Percentiles rank a stretch among this genome's conserved stretches.
phyloP scores from a whole-genome alignment of 257 asterid species.

The Perilla frutescens region DNA sequence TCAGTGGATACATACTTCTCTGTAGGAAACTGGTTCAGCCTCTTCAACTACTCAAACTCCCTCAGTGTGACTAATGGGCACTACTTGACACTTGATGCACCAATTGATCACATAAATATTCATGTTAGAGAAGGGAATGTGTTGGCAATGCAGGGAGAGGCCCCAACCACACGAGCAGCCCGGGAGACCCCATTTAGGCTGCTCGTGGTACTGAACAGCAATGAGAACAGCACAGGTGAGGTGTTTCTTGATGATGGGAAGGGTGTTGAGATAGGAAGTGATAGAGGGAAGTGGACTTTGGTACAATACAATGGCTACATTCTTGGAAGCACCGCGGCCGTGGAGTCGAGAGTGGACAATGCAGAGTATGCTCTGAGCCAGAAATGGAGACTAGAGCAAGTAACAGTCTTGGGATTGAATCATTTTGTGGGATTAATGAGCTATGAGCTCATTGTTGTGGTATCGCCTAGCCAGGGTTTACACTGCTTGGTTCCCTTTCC shows the following conservation, averaged over 20 bases:
- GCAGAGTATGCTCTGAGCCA: constrained; percentile 44
- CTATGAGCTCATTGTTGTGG: too few relatives aligned
- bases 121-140: constrained; percentile 55
- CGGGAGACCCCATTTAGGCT: constrained; percentile 50
- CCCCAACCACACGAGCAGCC: constrained; percentile 52
- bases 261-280: constrained; percentile 50
- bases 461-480: too few relatives aligned
- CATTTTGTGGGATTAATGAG: not conserved
- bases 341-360: constrained; percentile 33
- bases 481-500: too few relatives aligned
- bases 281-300: constrained; percentile 49
- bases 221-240: constrained; percentile 43
- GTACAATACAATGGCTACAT: constrained; percentile 33
- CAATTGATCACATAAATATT: constrained; percentile 56
- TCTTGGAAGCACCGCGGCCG: not conserved
- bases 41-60: constrained; percentile 51
- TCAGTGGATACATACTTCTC: constrained; percentile 62
- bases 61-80: constrained; percentile 37
- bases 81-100: constrained; percentile 50
- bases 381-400: constrained; percentile 35
- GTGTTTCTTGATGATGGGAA: constrained; percentile 65
- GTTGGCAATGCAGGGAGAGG: constrained; percentile 61
- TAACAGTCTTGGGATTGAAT: too few relatives aligned
- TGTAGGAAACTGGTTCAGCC: constrained; percentile 64
- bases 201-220: constrained; percentile 42